Conservation (phyloP, 2,329 filamentous ascomycete genomes). For the Aspergillus oerlinghausenensis region DNA sequence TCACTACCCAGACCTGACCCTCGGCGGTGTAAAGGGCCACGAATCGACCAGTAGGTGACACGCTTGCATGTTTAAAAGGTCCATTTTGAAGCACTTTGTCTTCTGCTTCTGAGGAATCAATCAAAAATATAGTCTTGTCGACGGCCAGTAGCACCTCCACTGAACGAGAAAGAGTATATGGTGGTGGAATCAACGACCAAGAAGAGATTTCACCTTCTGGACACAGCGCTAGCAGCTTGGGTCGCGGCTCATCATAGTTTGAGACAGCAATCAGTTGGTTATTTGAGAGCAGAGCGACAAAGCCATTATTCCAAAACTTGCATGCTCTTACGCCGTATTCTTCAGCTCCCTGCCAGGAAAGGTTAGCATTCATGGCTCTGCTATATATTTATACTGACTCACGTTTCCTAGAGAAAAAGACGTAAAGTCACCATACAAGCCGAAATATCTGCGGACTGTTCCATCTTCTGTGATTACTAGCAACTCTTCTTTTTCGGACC, state of each 20-base stretch:
- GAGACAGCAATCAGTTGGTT: slow-evolving; percentile 84
- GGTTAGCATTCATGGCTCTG: slow-evolving; percentile 8
- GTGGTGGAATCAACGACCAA: slow-evolving; percentile 85
- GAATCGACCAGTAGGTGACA: slow-evolving; percentile 86
- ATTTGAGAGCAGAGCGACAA: slow-evolving; percentile 85
- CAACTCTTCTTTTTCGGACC: slow-evolving; percentile 93
- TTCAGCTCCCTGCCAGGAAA: slow-evolving; percentile 61
- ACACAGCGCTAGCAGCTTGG: slow-evolving; percentile 70
- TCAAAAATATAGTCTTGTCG: slow-evolving; percentile 74
- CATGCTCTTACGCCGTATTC: slow-evolving; percentile 84
- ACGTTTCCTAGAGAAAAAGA: slow-evolving; percentile 86
- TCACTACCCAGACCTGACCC: slow-evolving; percentile 86
- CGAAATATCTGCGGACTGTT: slow-evolving; percentile 82
- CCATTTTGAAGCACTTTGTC: slow-evolving; percentile 88
- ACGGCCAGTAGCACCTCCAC: slow-evolving; percentile 90
- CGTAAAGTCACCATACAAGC: slow-evolving; percentile 90
- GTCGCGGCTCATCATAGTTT: slow-evolving; percentile 84
- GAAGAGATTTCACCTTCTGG: slow-evolving; percentile 77
- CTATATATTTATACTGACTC: slow-evolving; percentile 10
- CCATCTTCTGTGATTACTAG: slow-evolving; percentile 86
- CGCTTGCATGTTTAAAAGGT: slow-evolving; percentile 82
- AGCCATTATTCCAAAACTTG: slow-evolving; percentile 85
- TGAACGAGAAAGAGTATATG: slow-evolving; percentile 82
- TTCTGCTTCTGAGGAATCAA: slow-evolving; percentile 85
- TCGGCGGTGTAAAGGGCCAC: slow-evolving; percentile 82